Evolutionary conservation across 352 stramenopile genomes (phyloP), one percentile per base, ranked within the genome.

Genomic region (Peronospora belbahrii): DNA sequence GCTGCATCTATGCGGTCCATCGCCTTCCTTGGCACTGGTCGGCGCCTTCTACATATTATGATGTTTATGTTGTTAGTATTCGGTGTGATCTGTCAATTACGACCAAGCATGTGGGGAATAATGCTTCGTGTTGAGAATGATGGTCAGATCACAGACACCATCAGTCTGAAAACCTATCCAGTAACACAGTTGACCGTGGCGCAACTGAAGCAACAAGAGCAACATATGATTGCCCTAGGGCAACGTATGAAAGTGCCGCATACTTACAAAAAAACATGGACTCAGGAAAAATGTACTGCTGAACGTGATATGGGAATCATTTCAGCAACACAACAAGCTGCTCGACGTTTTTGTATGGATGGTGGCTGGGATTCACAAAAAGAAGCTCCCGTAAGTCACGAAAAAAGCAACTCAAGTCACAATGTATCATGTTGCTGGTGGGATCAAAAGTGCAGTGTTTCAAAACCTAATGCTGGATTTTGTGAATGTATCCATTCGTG

Each of bases 391-490:
- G 35, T 54, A 0, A 56, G 42, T 23, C n/a, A 9, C 18, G 15
- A 42, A 41, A 1, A 37, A 64, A 8, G 62, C 58, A 4, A 73
- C 69, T 0, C 59, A 65, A 33, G 47, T 76, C 6, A 67, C 62
- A 0, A 58, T 60, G 14, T 74, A 59, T 32, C 27, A 52, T 9
- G 62, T 51, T 8, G 20, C 18, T 18, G 70, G 59, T 13, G 59
- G 54, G 0, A 53, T 83, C 22, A 35, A 30, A 0, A 59, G 49
- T n/a, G 53, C 65, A 3, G 54, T 65, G 10, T 72, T 83, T 37
- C 37, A 62, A 19, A 70, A 82, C 22, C 40, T 88, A 3, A 63
- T 59, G 42, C 33, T 87, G 13, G 70, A 88, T 42, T 43, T 88
- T 7, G 20, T 43, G 0, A 32, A 22, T n/a, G 63, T 64, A 0